These are phyloP conservation scores for Picea sitchensis DNA, from an alignment of 75 land plant genomes.

Conservation along the genomic window DNA sequence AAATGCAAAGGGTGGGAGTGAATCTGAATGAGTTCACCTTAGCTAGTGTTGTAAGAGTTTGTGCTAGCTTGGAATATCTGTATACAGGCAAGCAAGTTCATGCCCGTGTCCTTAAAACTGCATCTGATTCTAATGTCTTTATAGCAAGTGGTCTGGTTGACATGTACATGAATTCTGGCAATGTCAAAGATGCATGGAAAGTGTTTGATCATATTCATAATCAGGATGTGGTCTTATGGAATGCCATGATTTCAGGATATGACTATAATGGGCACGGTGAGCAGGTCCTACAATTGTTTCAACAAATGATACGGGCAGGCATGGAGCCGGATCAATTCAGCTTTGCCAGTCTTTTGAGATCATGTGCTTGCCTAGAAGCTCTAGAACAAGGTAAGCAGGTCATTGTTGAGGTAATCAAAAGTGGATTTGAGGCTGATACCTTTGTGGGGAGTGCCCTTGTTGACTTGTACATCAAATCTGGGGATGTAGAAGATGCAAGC, in stretches of 20 bases:
- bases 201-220: slow-evolving; percentile 16
- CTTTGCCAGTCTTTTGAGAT: slow-evolving; percentile 34
- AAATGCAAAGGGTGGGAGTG: not conserved
- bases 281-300: slow-evolving; percentile 30
- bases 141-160: not conserved
- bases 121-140: not conserved
- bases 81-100: not conserved
- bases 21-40: not conserved
- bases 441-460: slow-evolving; percentile 35
- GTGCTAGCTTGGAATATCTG: no score
- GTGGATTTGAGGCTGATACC: slow-evolving; percentile 27
- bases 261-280: slow-evolving; percentile 22
- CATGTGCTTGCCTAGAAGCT: slow-evolving; percentile 11
- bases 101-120: not conserved
- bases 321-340: slow-evolving; percentile 36
- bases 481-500: slow-evolving; percentile 24
- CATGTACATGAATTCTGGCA: slow-evolving; percentile 14
- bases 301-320: slow-evolving; percentile 20
- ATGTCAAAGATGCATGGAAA: slow-evolving; percentile 14
- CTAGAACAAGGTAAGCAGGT: slow-evolving; percentile 24
- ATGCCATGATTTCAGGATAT: slow-evolving; percentile 11
- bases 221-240: slow-evolving; percentile 12
- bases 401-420: slow-evolving; percentile 31
- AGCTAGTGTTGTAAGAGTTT: no score
- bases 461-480: slow-evolving; percentile 39